Percentiles rank a stretch among this genome's conserved stretches.
Evolutionary conservation across 1,284 basidiomycete genomes (phyloP).

Genomic region (Ustilago hordei): DNA sequence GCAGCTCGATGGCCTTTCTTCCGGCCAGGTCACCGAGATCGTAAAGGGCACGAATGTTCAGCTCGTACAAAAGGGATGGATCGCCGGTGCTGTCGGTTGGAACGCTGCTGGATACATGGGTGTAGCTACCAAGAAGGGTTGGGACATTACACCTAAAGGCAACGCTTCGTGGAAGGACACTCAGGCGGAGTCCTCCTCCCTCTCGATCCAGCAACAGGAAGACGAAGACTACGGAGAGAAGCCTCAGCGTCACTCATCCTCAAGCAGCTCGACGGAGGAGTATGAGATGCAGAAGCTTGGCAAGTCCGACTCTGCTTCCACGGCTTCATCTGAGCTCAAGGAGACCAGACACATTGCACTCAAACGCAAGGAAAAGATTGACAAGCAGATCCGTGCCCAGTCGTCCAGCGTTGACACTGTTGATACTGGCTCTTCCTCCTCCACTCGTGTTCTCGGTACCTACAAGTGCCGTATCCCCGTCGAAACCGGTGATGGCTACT

Average conservation of each 20-base stretch:
- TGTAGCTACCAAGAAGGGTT: conserved; percentile 43
- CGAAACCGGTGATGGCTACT: conserved; percentile 58
- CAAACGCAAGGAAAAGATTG: conserved; percentile 44
- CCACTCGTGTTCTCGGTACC: conserved; percentile 41
- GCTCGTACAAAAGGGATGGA: conserved; percentile 58
- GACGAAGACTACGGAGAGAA: conserved; percentile 47
- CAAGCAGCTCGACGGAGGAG: conserved; percentile 15
- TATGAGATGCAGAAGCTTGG: conserved; percentile 46
- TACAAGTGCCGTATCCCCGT: conserved; percentile 55
- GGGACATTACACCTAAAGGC: conserved; percentile 49
- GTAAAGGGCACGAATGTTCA: conserved; percentile 43
- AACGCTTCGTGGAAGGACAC: conserved; percentile 45
- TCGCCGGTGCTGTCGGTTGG: conserved; percentile 59
- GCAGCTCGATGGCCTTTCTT: conserved; percentile 28
- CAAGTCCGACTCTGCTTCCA: conserved; percentile 6
- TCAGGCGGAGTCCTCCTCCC: conserved; percentile 17
- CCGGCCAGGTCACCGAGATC: conserved; percentile 16
- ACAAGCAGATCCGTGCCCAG: conserved; percentile 46
- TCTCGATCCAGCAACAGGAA: conserved; percentile 37
- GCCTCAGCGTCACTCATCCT: conserved; percentile 11
- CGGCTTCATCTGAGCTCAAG: conserved; percentile 6
- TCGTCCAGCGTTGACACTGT: conserved; percentile 25
- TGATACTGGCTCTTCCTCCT: conserved; percentile 25
- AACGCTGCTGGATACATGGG: conserved; percentile 50
- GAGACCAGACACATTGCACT: conserved; percentile 33